Conservation (phyloP, 306 rosid genomes). For the Cotoneaster glaucophyllus region DNA sequence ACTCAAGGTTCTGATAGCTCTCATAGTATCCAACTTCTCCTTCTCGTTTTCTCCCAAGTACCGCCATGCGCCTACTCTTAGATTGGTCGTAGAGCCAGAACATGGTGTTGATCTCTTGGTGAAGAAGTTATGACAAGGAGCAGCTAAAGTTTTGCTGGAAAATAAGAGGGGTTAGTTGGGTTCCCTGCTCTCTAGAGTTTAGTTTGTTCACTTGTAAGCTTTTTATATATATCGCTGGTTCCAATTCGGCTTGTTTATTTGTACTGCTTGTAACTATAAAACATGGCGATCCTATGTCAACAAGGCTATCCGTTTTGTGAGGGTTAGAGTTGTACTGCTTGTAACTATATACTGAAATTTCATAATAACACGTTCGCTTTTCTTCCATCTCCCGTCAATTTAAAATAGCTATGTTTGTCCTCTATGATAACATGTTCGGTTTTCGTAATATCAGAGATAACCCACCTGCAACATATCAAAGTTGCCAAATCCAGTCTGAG, state of each 20-base stretch:
- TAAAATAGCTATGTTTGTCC: too few species aligned
- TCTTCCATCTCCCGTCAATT: not conserved
- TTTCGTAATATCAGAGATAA: too few species aligned
- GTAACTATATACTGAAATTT: too few species aligned
- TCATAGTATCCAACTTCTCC: conserved; percentile 36
- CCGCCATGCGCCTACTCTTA: conserved; percentile 21
- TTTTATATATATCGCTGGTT: not conserved
- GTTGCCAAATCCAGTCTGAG: too few species aligned
- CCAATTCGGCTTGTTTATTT: not conserved
- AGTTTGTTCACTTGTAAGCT: too few species aligned
- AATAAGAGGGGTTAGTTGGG: not conserved
- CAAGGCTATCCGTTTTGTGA: too few species aligned
- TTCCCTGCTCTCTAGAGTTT: too few species aligned
- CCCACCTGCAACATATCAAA: too few species aligned
- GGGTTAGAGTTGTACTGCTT: too few species aligned
- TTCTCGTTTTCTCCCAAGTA: conserved; percentile 33
- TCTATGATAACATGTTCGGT: too few species aligned
- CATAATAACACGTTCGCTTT: too few species aligned
- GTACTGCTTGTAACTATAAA: not conserved
- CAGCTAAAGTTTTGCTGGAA: not conserved
- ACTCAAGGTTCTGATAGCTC: conserved; percentile 17
- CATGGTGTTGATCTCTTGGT: conserved; percentile 33
- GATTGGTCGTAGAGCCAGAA: conserved; percentile 26
- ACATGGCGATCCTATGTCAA: too few species aligned
- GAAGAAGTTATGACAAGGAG: conserved; percentile 16